These are phyloP conservation scores for Vigna nakashimae DNA, from an alignment of 306 rosid genomes.

Conservation along the genomic window DNA sequence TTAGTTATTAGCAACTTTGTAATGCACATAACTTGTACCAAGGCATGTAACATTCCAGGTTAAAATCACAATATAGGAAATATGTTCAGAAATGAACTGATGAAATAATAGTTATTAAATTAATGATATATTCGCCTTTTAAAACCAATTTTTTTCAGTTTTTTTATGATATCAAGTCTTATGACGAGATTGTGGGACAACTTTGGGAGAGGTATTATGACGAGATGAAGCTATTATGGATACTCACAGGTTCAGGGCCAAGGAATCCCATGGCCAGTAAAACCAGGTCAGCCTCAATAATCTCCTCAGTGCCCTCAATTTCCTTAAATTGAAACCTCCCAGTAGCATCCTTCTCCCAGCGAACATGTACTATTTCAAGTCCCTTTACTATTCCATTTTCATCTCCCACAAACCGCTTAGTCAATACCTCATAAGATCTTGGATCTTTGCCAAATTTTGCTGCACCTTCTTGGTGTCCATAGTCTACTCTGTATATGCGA, in stretches of 20 bases:
- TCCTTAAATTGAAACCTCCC: constrained; percentile 89
- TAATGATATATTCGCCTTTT: not conserved
- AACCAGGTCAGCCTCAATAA: constrained; percentile 81
- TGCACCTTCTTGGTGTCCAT: constrained; percentile 95
- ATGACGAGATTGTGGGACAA: too few relatives aligned
- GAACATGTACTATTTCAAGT: constrained; percentile 77
- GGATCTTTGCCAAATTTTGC: constrained; percentile 94
- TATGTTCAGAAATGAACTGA: not conserved
- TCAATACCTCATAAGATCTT: constrained; percentile 86
- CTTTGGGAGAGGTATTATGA: not conserved
- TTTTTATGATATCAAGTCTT: not conserved
- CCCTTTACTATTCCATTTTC: constrained; percentile 82
- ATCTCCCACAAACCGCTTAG: constrained; percentile 92
- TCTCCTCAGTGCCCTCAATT: constrained; percentile 90
- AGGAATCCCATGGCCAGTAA: constrained; percentile 98
- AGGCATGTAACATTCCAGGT: not conserved
- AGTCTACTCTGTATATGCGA: constrained; percentile 86
- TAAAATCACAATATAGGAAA: not conserved
- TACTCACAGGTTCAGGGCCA: constrained; percentile 93
- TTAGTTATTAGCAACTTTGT: not conserved
- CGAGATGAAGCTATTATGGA: constrained; percentile 14
- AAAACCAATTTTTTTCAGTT: too few relatives aligned
- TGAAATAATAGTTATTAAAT: too few relatives aligned
- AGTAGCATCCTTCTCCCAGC: constrained; percentile 87
- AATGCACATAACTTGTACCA: not conserved